Evolutionary conservation across 192 early-diverging fungal genomes (phyloP).

Genomic region (Obelidium mucronatum): DNA sequence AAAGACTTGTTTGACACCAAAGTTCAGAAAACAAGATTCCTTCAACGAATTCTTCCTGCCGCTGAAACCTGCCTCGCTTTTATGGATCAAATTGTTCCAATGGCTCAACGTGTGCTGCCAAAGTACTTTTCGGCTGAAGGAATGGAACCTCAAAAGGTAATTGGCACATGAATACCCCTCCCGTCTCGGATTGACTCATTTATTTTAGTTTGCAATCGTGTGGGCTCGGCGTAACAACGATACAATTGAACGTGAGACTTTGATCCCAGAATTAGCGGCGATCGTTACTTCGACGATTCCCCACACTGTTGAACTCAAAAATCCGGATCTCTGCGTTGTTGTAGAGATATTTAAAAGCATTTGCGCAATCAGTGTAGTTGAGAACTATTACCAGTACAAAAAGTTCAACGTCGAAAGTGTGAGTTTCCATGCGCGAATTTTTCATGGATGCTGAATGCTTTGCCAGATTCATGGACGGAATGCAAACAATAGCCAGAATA

Average conservation of each 20-base stretch:
- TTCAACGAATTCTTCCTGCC: constrained; percentile 27
- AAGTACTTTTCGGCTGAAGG: constrained; percentile 3
- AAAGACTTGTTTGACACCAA: constrained; percentile 42
- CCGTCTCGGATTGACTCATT: neutral
- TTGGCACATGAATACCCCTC: neutral
- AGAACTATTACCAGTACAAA: constrained; percentile 46
- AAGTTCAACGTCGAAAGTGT: constrained; percentile 53
- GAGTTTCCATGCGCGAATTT: constrained; percentile 1
- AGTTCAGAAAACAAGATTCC: constrained; percentile 47
- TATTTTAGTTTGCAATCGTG: constrained; percentile 46
- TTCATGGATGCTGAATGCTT: neutral
- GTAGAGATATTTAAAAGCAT: constrained; percentile 56
- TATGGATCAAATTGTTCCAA: constrained; percentile 9
- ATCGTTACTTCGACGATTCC: constrained; percentile 28
- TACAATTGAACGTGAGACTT: constrained; percentile 38
- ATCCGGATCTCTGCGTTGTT: constrained; percentile 46
- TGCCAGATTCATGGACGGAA: neutral
- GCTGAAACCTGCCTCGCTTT: constrained; percentile 19
- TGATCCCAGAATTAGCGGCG: constrained; percentile 46
- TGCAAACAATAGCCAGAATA: neutral
- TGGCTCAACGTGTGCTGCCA: constrained; percentile 15
- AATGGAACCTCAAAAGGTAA: constrained; percentile 22
- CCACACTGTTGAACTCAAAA: constrained; percentile 49
- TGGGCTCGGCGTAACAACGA: constrained; percentile 42
- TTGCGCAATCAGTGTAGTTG: constrained; percentile 52